phyloP scores from a whole-genome alignment of 129 eudicot genomes.

The Flaveria sonorensis region DNA sequence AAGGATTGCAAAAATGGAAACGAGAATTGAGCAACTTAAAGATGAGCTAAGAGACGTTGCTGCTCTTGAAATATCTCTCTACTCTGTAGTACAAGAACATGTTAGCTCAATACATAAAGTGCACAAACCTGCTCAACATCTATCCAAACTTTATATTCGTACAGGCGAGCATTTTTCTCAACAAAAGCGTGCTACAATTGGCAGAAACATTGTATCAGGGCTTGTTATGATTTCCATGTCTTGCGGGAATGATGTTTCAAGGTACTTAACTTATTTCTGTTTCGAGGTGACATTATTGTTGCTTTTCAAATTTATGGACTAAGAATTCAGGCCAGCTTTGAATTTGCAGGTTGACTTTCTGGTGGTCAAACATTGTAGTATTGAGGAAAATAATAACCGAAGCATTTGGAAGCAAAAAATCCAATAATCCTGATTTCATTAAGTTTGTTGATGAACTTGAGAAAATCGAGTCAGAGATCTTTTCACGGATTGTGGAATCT shows the following conservation, averaged over 20 bases:
- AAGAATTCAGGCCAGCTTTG: conserved; percentile 15
- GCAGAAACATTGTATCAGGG: conserved; percentile 72
- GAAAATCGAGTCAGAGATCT: conserved; percentile 85
- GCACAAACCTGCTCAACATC: conserved; percentile 86
- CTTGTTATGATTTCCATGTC: conserved; percentile 74
- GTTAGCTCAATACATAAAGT: conserved; percentile 70
- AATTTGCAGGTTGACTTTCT: conserved; percentile 70
- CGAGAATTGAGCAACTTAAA: conserved; percentile 72
- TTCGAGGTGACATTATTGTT: background rate
- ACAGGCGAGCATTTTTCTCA: conserved; percentile 66
- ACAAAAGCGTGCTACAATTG: conserved; percentile 55
- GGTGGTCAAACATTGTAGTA: conserved; percentile 79
- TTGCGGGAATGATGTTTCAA: conserved; percentile 84
- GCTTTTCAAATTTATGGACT: background rate
- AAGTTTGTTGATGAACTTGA: conserved; percentile 66
- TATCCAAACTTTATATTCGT: conserved; percentile 69
- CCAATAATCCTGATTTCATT: conserved; percentile 40
- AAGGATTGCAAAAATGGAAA: conserved; percentile 68
- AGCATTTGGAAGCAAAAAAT: conserved; percentile 55
- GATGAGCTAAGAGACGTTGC: conserved; percentile 92
- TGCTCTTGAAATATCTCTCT: conserved; percentile 79
- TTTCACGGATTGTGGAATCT: conserved; percentile 71
- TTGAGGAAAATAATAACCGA: conserved; percentile 71
- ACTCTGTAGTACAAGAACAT: conserved; percentile 84
- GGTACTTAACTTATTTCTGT: conserved; percentile 37